Base-by-base conservation (phyloP, 805 yeast species). In the Saccharomyces jurei region DNA sequence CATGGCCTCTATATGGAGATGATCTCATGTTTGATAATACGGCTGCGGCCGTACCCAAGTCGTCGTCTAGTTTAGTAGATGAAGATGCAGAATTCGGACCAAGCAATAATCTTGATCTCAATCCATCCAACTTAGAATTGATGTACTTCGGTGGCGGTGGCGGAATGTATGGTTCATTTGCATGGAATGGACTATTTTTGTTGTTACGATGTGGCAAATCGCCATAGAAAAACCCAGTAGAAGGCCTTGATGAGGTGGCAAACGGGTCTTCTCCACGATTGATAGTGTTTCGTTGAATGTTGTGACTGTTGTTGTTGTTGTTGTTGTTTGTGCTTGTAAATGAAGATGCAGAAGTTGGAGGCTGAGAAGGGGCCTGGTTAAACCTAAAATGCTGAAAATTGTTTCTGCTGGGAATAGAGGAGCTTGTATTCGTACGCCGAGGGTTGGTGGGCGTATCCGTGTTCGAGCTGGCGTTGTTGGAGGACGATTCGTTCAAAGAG, bases 21-120 rank as follows among this genome's bases (percentile, higher is more conserved):
- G 72, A 69, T 53, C 71, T 61, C 69, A 69, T 63, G 46, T 61
- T 66, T 2, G 71, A 68, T 30, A 69, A 52, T 2, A 67, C 71
- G 1, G 67, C 69, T 4, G 71, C 72, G 0, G 72, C 72, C 21
- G 61, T 60, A 17, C 66, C 71, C 50, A 66, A 54, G 49, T 66
- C 70, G 17, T 63, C 66, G 32, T 57, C 61, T 2, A 58, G 51
- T 50, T 26, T 26, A 27, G 50, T 27, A 13, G 55, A 51, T 13
- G 53, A 46, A 27, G 53, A 46, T 36, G 49, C 36, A 1, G 58
- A 36, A 50, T 60, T 56, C 21, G 71, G 49, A 49, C 62, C 65
- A 41, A 61, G 54, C 11, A 69, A 51, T 25, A 68, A 52, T 41
- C 71, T 56, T n/a, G 65, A 57, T 48, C 70, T 54, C 22, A 69